Percentiles rank a stretch among this genome's conserved stretches.
phyloP scores from a whole-genome alignment of 345 rosid genomes.

The Eucalyptus coolabah region DNA sequence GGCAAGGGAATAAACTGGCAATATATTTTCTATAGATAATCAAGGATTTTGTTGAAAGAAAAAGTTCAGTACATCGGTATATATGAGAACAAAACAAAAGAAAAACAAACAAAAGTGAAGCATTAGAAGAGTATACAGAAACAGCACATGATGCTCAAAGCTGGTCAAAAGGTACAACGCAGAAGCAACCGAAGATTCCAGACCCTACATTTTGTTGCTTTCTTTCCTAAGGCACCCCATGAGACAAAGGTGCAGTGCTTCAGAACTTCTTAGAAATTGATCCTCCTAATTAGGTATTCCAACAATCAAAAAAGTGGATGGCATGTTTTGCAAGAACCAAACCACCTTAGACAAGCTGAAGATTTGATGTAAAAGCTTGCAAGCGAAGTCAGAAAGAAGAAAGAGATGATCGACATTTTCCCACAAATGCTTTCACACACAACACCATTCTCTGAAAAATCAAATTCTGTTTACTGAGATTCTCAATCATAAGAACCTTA shows the following conservation, averaged over 20 bases:
- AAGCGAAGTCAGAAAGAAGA: not conserved
- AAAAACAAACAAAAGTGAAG: too few relatives aligned
- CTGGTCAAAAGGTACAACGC: not conserved
- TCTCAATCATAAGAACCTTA: too few relatives aligned
- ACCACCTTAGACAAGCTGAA: not conserved
- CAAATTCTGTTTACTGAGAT: too few relatives aligned
- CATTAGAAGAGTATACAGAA: not conserved
- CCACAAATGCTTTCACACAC: too few relatives aligned
- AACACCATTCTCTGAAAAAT: too few relatives aligned
- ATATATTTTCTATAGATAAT: too few relatives aligned
- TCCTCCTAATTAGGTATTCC: not conserved
- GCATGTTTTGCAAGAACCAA: not conserved
- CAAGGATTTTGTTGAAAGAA: not conserved
- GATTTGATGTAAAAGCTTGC: not conserved
- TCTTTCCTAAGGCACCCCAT: not conserved
- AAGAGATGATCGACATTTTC: too few relatives aligned
- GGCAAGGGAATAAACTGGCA: too few relatives aligned
- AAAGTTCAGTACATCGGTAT: not conserved
- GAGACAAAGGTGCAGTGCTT: not conserved
- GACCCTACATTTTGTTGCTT: not conserved
- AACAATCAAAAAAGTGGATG: not conserved
- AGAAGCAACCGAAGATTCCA: not conserved
- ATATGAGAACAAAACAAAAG: not conserved
- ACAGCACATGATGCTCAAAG: not conserved
- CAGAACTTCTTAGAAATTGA: not conserved